Base-by-base conservation (phyloP, 2,329 filamentous ascomycete species). In the Ceratocystis huliohia region DNA sequence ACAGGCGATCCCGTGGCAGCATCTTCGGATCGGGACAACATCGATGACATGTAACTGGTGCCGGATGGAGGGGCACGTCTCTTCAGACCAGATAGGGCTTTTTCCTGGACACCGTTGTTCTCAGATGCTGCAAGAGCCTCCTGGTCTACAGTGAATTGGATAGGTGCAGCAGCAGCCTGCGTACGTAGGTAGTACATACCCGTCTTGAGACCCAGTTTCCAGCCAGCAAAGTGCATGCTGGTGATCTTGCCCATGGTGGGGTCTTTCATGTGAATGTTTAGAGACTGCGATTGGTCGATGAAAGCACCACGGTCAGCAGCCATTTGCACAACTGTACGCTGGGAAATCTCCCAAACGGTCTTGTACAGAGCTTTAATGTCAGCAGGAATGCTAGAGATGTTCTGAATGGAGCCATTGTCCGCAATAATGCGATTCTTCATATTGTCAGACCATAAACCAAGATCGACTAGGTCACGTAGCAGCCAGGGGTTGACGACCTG, bases 341-440 rank as follows among this genome's bases (percentile, higher is more conserved):
- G 94, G 22, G 91, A 96, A 73, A 99, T 96, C 76, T 99, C 94
- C 94, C 94, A 99, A 25, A 99, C 94, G 2, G 94, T 99, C 87
- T 99, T 99, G 85, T 99, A 99, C 5, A 99, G 84, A 48, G 88
- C 86, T 82, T 99, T 99, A 82, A 96, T 88, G 72, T 99, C 94
- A 41, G 88, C 85, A 15, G 94, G 93, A 69, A 99, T 96, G 78
- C 95, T 97, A 74, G 93, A 89, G 70, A 99, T 93, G 77, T 94
- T 93, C 78, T 97, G 94, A 66, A 99, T 88, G 22, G 93, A 97
- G 71, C 94, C 94, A 71, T 90, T 90, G 69, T 96, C 93, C 67
- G 94, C 88, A 73, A 99, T 99, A 82, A 99, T 99, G 73, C 94
- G 91, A 82, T 99, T 99, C 87, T 99, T 99, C 94, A 99, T 99